Percentiles rank a stretch among this genome's conserved stretches.
These are phyloP conservation scores for Leccinellum rugosiceps DNA, from an alignment of 768 basidiomycete species.

Conservation along the genomic window DNA sequence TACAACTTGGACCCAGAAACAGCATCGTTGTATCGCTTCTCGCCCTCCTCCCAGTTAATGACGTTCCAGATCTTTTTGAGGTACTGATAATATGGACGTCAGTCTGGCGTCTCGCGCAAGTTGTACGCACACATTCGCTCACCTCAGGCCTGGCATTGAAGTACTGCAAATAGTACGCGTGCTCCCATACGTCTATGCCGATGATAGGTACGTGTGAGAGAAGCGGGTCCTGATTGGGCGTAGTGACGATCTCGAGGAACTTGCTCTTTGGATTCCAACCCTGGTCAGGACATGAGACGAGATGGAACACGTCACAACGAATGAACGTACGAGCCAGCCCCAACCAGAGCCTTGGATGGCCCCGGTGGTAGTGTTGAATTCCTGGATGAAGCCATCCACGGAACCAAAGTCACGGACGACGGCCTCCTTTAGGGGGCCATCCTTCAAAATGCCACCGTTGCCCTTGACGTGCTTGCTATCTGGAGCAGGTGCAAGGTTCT, in stretches of 20 bases:
- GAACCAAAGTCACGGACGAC: constrained; percentile 66
- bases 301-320: background rate
- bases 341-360: constrained; percentile 93
- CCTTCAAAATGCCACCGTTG: constrained; percentile 56
- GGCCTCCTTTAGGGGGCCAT: constrained; percentile 68
- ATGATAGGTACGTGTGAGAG: constrained; percentile 76
- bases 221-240: constrained; percentile 94
- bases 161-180: constrained; percentile 96
- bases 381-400: constrained; percentile 69
- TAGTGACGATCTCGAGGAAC: constrained; percentile 83
- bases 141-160: constrained; percentile 93
- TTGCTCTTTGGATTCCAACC: constrained; percentile 69
- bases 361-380: constrained; percentile 82
- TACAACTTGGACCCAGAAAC: constrained; percentile 36
- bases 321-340: constrained; percentile 85
- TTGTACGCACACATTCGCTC: constrained; percentile 31
- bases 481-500: constrained; percentile 74
- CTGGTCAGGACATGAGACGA: constrained; percentile 33
- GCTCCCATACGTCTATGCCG: constrained; percentile 95
- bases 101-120: background rate
- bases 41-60: constrained; percentile 73
- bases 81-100: constrained; percentile 42
- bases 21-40: constrained; percentile 56
- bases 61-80: constrained; percentile 75
- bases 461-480: constrained; percentile 51